phyloP scores from a whole-genome alignment of 768 basidiomycete species.

The Suillus placidus region DNA sequence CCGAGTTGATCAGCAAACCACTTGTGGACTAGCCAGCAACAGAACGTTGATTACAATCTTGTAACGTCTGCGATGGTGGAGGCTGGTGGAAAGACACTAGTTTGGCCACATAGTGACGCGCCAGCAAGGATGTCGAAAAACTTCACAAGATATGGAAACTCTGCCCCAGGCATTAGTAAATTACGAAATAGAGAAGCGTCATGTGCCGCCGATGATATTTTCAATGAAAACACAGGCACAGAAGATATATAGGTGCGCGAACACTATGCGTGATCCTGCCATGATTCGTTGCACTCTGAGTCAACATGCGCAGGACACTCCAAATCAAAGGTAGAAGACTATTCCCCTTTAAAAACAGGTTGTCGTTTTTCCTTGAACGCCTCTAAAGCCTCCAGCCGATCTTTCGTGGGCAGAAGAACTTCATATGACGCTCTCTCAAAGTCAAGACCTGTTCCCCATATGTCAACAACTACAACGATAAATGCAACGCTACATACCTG shows the following conservation, averaged over 20 bases:
- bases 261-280: background rate
- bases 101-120: background rate
- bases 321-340: conserved; percentile 11
- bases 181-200: background rate
- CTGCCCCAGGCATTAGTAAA: too few species aligned
- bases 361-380: conserved; percentile 86
- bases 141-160: background rate
- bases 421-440: conserved; percentile 89
- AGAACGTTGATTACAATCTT: background rate
- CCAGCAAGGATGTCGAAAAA: background rate
- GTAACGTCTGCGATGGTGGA: background rate
- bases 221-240: background rate
- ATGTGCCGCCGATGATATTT: background rate
- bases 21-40: background rate
- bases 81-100: background rate
- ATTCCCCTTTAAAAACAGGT: conserved; percentile 84
- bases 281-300: background rate
- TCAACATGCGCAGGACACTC: background rate
- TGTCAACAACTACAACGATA: conserved; percentile 6
- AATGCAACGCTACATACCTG: conserved; percentile 45
- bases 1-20: background rate
- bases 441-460: conserved; percentile 65
- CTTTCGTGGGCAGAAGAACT: conserved; percentile 68
- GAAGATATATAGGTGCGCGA: background rate
- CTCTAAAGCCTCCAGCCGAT: conserved; percentile 80